These are phyloP conservation scores for Platanthera guangdongensis DNA, from an alignment of 106 monocot species.

Conservation along the genomic window DNA sequence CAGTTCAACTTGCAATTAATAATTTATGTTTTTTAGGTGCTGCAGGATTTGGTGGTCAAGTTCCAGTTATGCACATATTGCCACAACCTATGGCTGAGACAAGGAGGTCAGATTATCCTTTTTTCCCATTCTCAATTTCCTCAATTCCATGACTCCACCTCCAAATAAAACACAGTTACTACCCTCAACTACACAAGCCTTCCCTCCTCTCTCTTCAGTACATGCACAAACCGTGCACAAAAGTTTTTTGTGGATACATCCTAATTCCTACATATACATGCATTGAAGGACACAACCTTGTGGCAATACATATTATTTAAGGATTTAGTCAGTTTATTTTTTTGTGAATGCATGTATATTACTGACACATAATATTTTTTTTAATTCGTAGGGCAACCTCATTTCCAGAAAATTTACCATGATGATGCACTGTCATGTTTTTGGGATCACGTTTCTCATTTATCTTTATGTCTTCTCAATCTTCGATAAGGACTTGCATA, in stretches of 20 bases:
- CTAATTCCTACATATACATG: neutral
- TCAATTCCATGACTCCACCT: neutral
- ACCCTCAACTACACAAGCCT: neutral
- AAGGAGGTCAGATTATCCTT: slow-evolving; percentile 36
- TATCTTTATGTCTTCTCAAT: neutral
- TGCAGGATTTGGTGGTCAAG: slow-evolving; percentile 15
- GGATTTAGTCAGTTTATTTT: neutral
- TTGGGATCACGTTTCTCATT: neutral
- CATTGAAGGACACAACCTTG: neutral
- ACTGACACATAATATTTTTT: neutral
- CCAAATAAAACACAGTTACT: neutral
- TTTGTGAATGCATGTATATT: neutral
- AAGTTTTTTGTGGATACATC: neutral
- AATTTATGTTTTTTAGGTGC: slow-evolving; percentile 4
- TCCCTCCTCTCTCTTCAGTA: neutral
- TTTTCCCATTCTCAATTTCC: neutral
- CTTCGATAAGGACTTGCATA: neutral
- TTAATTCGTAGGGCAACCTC: neutral
- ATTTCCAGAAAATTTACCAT: neutral
- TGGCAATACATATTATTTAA: neutral
- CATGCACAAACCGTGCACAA: neutral
- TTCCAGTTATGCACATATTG: slow-evolving; percentile 34
- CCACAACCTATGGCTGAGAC: slow-evolving; percentile 72
- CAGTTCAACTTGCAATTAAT: neutral
- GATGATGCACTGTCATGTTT: neutral